These are phyloP conservation scores for Ceratobasidium sp. DNA, from an alignment of 1,284 basidiomycete genomes.

Conservation along the genomic window DNA sequence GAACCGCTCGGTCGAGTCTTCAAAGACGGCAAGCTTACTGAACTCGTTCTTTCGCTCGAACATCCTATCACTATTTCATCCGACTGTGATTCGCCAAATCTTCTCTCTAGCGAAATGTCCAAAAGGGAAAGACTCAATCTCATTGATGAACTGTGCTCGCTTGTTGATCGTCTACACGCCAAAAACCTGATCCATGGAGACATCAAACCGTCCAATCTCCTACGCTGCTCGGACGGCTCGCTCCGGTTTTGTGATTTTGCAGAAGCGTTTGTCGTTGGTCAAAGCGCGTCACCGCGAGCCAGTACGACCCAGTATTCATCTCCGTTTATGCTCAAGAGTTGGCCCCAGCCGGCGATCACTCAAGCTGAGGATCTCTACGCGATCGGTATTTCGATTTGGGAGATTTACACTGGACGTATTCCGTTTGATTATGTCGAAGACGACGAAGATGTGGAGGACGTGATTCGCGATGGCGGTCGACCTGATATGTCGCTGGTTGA, in stretches of 20 bases:
- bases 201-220: background rate
- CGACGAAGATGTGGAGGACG: slow-evolving; percentile 6
- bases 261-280: background rate
- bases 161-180: background rate
- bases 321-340: background rate
- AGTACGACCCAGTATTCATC: background rate
- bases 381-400: background rate
- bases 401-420: slow-evolving; percentile 2
- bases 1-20: background rate
- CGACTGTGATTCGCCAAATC: too few species aligned
- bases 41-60: background rate
- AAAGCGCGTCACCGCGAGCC: background rate
- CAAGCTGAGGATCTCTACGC: slow-evolving; percentile 12
- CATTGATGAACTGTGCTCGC: background rate
- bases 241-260: slow-evolving; percentile 19
- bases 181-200: slow-evolving; percentile 6
- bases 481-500: background rate
- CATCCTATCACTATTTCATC: background rate
- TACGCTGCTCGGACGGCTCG: background rate
- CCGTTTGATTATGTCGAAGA: background rate
- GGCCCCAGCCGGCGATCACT: background rate
- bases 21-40: background rate
- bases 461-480: background rate
- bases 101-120: background rate
- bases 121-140: background rate